Conservation (phyloP, 768 basidiomycete species). For the Tremella yokohamensis region DNA sequence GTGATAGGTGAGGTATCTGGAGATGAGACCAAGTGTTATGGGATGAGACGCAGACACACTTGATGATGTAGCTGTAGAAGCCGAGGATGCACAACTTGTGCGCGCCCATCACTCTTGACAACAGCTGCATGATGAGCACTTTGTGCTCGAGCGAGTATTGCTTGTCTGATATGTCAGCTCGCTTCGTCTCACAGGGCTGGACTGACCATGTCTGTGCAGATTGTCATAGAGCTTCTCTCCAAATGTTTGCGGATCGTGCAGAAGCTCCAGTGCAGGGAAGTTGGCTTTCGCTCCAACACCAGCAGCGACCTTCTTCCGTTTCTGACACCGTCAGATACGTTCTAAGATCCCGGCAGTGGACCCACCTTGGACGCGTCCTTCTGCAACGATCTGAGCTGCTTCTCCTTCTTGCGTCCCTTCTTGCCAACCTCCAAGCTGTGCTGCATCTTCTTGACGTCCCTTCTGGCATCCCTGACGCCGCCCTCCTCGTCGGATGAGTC, state of each 20-base stretch:
- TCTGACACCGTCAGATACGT: slow-evolving; percentile 29
- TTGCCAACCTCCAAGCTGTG: slow-evolving; percentile 55
- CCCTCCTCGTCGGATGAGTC: slow-evolving; percentile 70
- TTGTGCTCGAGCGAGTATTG: slow-evolving; percentile 96
- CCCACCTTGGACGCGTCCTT: slow-evolving; percentile 66
- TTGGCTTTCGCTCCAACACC: slow-evolving; percentile 56
- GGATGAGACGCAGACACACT: slow-evolving; percentile 30
- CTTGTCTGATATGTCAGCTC: slow-evolving; percentile 60
- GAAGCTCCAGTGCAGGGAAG: slow-evolving; percentile 85
- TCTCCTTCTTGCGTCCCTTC: slow-evolving; percentile 71
- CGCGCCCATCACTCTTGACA: slow-evolving; percentile 84
- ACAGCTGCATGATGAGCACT: slow-evolving; percentile 91
- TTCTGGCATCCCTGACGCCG: slow-evolving; percentile 54
- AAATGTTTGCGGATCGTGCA: slow-evolving; percentile 94
- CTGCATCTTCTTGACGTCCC: slow-evolving; percentile 69
- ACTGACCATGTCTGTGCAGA: slow-evolving; percentile 63
- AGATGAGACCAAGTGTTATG: slow-evolving; percentile 4
- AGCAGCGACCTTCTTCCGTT: slow-evolving; percentile 50
- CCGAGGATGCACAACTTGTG: slow-evolving; percentile 90
- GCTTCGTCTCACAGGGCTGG: background rate
- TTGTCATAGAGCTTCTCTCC: slow-evolving; percentile 87
- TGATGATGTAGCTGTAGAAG: slow-evolving; percentile 91
- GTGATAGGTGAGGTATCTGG: slow-evolving; percentile 81
- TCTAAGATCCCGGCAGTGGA: slow-evolving; percentile 3
- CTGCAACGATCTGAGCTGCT: slow-evolving; percentile 58